These are phyloP conservation scores for Aphanoascus verrucosus DNA, from an alignment of 2,329 filamentous ascomycete species.

Conservation along the genomic window DNA sequence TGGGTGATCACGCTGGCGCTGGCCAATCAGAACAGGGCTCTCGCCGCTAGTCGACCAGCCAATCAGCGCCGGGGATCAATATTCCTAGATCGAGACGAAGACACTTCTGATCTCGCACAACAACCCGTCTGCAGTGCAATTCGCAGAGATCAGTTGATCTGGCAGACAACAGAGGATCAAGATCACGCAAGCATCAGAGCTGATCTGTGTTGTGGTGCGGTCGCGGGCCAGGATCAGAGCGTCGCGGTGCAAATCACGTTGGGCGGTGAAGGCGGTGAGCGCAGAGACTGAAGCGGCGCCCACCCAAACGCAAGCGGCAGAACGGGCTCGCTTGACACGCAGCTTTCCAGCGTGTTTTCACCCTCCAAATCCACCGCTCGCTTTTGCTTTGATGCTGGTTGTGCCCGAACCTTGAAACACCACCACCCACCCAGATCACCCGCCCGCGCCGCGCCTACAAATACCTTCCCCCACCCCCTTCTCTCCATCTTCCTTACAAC, in stretches of 20 bases:
- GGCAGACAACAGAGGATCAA: background rate
- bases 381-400: conserved; percentile 4
- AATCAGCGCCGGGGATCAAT: conserved; percentile 29
- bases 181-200: background rate
- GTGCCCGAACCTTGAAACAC: background rate
- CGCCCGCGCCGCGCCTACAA: conserved; percentile 17
- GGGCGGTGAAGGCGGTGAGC: conserved; percentile 3
- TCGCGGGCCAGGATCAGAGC: conserved; percentile 10
- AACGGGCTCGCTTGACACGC: conserved; percentile 26
- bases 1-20: conserved; percentile 9
- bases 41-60: conserved; percentile 15
- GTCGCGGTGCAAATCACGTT: background rate
- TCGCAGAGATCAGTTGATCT: background rate
- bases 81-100: conserved; percentile 4
- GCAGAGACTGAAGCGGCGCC: conserved; percentile 13
- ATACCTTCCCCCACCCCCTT: conserved; percentile 18
- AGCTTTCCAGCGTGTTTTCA: conserved; percentile 27
- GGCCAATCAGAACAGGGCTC: conserved; percentile 11
- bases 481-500: conserved; percentile 17
- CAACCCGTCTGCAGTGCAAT: background rate
- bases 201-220: conserved; percentile 12
- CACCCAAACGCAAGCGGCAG: conserved; percentile 21
- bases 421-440: conserved; percentile 13
- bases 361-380: conserved; percentile 16
- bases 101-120: conserved; percentile 11